Evolutionary conservation across 768 basidiomycete genomes (phyloP).

Genomic region (Sistotremastrum niveocremeum): DNA sequence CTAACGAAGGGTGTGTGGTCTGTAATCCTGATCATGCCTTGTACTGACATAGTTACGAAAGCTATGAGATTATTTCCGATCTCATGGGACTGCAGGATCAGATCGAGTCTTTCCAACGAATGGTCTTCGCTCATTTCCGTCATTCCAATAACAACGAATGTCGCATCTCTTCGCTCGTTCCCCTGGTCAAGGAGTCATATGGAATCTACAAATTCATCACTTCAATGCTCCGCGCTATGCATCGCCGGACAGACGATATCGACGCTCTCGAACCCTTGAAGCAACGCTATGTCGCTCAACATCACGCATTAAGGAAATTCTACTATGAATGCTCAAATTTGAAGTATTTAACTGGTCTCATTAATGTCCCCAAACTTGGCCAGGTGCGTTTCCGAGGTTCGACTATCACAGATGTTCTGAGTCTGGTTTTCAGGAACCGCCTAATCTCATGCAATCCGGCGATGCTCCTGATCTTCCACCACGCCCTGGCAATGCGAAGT

Average conservation of each 20-base stretch:
- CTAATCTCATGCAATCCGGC: conserved; percentile 79
- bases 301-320: conserved; percentile 88
- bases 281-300: conserved; percentile 80
- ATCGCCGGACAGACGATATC: conserved; percentile 79
- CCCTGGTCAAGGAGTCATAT: conserved; percentile 97
- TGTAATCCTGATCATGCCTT: conserved; percentile 1
- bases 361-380: conserved; percentile 96
- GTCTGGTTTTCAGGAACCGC: conserved; percentile 62
- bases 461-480: conserved; percentile 79
- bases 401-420: not conserved
- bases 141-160: conserved; percentile 92
- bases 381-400: conserved; percentile 36
- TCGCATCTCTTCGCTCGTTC: conserved; percentile 89
- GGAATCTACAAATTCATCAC: conserved; percentile 99
- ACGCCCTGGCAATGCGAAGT: conserved; percentile 35
- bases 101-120: conserved; percentile 96
- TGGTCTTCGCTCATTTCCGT: conserved; percentile 91
- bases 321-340: conserved; percentile 99
- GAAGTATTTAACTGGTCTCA: conserved; percentile 92
- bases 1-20: conserved; percentile 83
- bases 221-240: conserved; percentile 96
- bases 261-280: conserved; percentile 85
- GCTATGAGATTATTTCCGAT: conserved; percentile 96
- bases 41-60: conserved; percentile 19
- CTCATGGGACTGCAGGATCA: conserved; percentile 97